Conservation (phyloP, 2,329 filamentous ascomycete genomes). For the Paramyrothecium sp. region DNA sequence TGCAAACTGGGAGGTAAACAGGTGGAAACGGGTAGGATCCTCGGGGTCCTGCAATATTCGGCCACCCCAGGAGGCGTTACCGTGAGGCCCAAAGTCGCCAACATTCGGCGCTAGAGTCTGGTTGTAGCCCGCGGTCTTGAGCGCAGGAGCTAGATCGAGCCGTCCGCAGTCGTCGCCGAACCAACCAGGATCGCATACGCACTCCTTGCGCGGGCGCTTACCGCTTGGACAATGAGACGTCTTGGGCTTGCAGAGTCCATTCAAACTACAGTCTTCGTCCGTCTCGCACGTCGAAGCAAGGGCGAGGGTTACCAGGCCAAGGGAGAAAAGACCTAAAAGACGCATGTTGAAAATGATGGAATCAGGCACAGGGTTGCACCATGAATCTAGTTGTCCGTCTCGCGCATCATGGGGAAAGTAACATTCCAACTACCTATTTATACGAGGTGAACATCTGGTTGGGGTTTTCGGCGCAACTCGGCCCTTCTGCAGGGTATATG, state of each 20-base stretch:
- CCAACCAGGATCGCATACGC: constrained; percentile 41
- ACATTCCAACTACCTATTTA: too few species aligned
- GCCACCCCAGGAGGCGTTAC: constrained; percentile 48
- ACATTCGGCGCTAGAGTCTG: constrained; percentile 24
- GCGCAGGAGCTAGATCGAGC: constrained; percentile 41
- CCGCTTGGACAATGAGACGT: neutral
- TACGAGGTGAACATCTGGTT: too few species aligned
- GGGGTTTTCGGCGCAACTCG: too few species aligned
- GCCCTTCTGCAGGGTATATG: too few species aligned
- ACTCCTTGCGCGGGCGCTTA: constrained; percentile 4
- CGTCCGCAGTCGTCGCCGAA: constrained; percentile 38
- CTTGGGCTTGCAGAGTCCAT: constrained; percentile 20
- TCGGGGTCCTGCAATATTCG: constrained; percentile 41
- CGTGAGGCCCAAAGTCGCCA: constrained; percentile 26
- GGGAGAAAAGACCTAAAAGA: neutral
- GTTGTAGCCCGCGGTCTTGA: constrained; percentile 42
- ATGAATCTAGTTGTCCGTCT: too few species aligned
- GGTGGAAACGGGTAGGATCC: constrained; percentile 37
- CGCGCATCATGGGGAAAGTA: too few species aligned
- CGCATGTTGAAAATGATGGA: neutral
- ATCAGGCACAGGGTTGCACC: too few species aligned
- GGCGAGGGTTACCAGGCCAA: neutral
- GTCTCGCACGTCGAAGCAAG: constrained; percentile 10
- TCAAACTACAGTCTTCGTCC: constrained; percentile 28
- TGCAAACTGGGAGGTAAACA: constrained; percentile 43